Percentiles rank a stretch among this genome's conserved stretches.
Conservation (phyloP, 2,329 filamentous ascomycete genomes). For the Clonostachys rosea region DNA sequence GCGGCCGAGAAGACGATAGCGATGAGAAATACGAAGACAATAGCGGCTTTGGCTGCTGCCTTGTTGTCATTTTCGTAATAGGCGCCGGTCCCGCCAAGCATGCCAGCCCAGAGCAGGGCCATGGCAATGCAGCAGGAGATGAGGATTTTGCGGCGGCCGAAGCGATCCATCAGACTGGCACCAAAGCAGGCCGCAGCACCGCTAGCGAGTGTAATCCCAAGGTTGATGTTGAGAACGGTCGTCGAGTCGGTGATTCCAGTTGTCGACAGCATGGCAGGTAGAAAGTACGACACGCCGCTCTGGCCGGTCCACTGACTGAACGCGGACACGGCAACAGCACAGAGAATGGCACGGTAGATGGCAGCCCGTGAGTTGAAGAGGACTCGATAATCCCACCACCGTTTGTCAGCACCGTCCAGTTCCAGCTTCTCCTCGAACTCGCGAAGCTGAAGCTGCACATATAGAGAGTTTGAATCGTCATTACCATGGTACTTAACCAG, state of each 20-base stretch:
- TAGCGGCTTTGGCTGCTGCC: conserved; percentile 32
- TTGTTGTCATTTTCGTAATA: conserved; percentile 13
- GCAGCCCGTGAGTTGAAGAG: conserved; percentile 31
- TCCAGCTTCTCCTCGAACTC: conserved; percentile 40
- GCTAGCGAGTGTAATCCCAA: conserved; percentile 41
- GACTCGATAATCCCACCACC: conserved; percentile 42
- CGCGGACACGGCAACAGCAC: conserved; percentile 29
- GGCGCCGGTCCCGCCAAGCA: conserved; percentile 25
- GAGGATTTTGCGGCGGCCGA: conserved; percentile 48
- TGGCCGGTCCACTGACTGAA: conserved; percentile 43
- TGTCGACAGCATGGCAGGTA: conserved; percentile 41
- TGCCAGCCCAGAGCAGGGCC: conserved; percentile 41
- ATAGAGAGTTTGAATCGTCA: conserved; percentile 25
- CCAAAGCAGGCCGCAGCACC: conserved; percentile 41
- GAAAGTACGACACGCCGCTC: conserved; percentile 40
- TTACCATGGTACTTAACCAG: conserved; percentile 33
- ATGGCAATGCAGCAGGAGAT: conserved; percentile 38
- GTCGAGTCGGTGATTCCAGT: conserved; percentile 36
- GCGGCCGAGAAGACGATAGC: conserved; percentile 43
- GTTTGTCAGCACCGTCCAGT: conserved; percentile 38
- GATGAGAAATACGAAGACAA: conserved; percentile 48
- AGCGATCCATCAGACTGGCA: conserved; percentile 38
- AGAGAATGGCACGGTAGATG: conserved; percentile 35
- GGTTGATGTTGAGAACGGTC: conserved; percentile 37
- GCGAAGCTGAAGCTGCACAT: conserved; percentile 27